These are phyloP conservation scores for Pestalotiopsis sp. DNA, from an alignment of 2,329 filamentous ascomycete species.

Conservation along the genomic window DNA sequence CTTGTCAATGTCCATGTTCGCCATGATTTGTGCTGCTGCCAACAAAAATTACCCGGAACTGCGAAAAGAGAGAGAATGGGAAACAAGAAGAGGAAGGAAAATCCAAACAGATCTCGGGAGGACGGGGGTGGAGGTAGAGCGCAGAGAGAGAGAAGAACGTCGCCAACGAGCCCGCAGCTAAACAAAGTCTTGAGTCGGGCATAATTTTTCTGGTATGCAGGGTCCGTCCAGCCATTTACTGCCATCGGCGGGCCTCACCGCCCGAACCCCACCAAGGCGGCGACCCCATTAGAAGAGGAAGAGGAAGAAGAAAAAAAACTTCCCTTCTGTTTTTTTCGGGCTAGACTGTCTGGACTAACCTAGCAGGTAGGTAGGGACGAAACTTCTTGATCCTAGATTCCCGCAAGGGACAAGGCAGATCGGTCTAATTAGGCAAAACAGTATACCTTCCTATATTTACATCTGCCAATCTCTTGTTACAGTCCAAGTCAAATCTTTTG, in stretches of 20 bases:
- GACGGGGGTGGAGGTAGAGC: background rate
- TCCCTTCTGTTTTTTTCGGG: background rate
- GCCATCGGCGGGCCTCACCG: slow-evolving; percentile 13
- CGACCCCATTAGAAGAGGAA: background rate
- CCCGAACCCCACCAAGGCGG: slow-evolving; percentile 7
- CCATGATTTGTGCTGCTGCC: slow-evolving; percentile 20
- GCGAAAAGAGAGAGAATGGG: background rate
- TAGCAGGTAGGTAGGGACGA: background rate
- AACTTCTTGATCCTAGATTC: background rate
- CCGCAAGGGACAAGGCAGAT: no score
- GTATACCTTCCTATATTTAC: no score
- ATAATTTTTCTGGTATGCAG: slow-evolving; percentile 17
- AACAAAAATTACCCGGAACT: background rate
- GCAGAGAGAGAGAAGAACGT: background rate
- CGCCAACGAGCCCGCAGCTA: background rate
- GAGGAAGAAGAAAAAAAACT: background rate
- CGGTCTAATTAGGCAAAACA: no score
- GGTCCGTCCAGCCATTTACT: slow-evolving; percentile 10
- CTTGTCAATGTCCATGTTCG: slow-evolving; percentile 59
- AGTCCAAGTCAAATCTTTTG: no score
- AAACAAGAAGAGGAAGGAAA: slow-evolving; percentile 7
- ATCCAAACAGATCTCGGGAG: background rate
- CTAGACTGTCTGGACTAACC: background rate
- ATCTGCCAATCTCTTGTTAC: no score
- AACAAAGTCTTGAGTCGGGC: slow-evolving; percentile 9